phyloP scores from a whole-genome alignment of 768 basidiomycete genomes.

The Agaricus sinodeliciosus region DNA sequence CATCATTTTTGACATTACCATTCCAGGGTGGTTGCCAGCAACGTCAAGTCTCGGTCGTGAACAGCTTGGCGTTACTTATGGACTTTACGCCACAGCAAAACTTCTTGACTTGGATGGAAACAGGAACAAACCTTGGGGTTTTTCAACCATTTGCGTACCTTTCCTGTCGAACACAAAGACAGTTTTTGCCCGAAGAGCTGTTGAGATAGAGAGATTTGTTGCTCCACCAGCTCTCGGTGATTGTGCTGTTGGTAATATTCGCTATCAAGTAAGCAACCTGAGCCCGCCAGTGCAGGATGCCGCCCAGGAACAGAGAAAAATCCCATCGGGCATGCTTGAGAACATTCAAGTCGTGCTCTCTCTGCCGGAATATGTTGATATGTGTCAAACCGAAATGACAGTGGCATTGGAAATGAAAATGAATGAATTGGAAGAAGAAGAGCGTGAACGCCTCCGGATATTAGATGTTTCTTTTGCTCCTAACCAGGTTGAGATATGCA shows the following conservation, averaged over 20 bases:
- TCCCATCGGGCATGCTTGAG: conserved; percentile 48
- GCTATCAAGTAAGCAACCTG: conserved; percentile 39
- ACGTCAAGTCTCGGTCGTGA: conserved; percentile 44
- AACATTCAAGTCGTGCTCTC: conserved; percentile 61
- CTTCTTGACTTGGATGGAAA: conserved; percentile 42
- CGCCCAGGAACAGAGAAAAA: conserved; percentile 19
- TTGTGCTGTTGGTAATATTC: conserved; percentile 26
- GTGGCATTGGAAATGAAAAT: conserved; percentile 57
- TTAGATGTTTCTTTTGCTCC: conserved; percentile 50
- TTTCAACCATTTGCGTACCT: conserved; percentile 50
- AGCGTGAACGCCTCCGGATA: conserved; percentile 52
- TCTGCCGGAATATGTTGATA: conserved; percentile 47
- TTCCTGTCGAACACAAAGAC: conserved; percentile 40
- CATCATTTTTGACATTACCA: conserved; percentile 69
- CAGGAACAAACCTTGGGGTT: conserved; percentile 30
- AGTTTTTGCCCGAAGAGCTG: conserved; percentile 31
- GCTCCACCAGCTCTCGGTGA: conserved; percentile 31
- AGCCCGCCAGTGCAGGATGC: conserved; percentile 14
- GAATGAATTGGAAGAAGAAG: conserved; percentile 37
- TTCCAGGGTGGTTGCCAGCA: conserved; percentile 90
- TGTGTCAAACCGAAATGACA: conserved; percentile 41
- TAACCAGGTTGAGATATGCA: conserved; percentile 58
- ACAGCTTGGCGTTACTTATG: conserved; percentile 55
- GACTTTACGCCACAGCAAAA: conserved; percentile 60
- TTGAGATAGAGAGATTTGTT: conserved; percentile 50